phyloP scores from a whole-genome alignment of 306 rosid species.

The Quercus bicolor region DNA sequence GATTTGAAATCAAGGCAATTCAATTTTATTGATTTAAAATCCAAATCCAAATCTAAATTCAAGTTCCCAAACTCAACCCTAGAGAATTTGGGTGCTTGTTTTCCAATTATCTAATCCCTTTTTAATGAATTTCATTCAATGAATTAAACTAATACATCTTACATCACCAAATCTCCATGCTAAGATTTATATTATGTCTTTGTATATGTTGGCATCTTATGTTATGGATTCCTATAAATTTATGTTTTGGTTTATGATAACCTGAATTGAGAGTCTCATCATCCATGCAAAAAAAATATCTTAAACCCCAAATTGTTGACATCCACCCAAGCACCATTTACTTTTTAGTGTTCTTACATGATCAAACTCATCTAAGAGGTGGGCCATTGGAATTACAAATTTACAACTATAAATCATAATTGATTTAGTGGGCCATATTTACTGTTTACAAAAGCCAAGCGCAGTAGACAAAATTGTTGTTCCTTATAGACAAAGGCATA shows the following conservation, averaged over 20 bases:
- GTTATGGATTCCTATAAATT: conserved; percentile 6
- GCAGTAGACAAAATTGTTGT: conserved; percentile 46
- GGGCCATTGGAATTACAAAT: conserved; percentile 33
- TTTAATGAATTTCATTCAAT: not conserved
- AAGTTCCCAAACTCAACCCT: too few relatives aligned
- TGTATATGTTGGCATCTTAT: conserved; percentile 18
- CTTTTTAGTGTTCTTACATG: conserved; percentile 8
- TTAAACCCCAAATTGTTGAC: not conserved
- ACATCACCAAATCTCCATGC: conserved; percentile 25
- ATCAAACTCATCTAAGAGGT: conserved; percentile 20
- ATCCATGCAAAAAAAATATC: conserved; percentile 8
- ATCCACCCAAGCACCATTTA: conserved; percentile 6
- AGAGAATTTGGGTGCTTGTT: not conserved
- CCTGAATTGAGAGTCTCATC: conserved; percentile 6
- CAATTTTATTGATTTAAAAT: too few relatives aligned
- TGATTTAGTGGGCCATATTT: conserved; percentile 13
- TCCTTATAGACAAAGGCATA: conserved; percentile 73
- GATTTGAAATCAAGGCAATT: too few relatives aligned
- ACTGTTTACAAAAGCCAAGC: conserved; percentile 9
- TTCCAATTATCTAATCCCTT: not conserved
- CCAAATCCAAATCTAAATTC: too few relatives aligned
- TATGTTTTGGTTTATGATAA: not conserved
- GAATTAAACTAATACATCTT: not conserved
- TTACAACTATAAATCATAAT: conserved; percentile 25
- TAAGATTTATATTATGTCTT: conserved; percentile 21